Base-by-base conservation (phyloP, 2,329 filamentous ascomycete genomes). In the Penicillium sclerotiorum region DNA sequence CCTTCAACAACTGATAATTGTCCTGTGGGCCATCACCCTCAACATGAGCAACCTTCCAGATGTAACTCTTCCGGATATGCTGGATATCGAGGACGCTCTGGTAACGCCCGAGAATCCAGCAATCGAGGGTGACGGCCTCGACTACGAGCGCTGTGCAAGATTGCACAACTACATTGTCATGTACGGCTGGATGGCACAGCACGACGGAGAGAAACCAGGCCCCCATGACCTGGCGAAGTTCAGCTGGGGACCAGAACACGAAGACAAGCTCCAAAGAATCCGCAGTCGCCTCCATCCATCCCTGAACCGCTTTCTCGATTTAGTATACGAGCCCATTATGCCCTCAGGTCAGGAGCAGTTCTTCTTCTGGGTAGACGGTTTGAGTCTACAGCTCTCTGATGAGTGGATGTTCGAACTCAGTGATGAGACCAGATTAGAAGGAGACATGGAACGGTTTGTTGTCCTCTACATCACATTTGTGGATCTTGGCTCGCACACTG, bases 91-190 rank as follows among this genome's bases (percentile, higher is more conserved):
- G 9, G 52, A 55, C 18, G 47, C 49, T 41, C 38, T 58, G 9
- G 42, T 59, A 2, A 47, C 52, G 1, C 23, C 43, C 2, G 33
- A 36, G 3, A 50, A 53, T n/a, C 50, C 52, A 5, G 36, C 55
- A 5, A 47, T 45, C 18, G 17, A 45, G 28, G 36, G 53, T 13
- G 45, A 32, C 22, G 30, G 28, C 11, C 47, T 59, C 15, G 52
- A 58, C 30, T 53, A 55, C 36, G 46, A 55, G 18, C 53, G 53
- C 25, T 62, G 55, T 30, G 57, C 57, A 3, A 53, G 49, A 46
- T 18, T 61, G 41, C 59, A 60, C 33, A 62, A 60, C 45, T 60
- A 61, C 46, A 18, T 61, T 3, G 60, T 55, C 27, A 50, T 45
- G 12, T 61, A 57, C 48, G 52, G 23, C 36, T 62, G 43, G 51